phyloP scores from a whole-genome alignment of 2,329 filamentous ascomycete genomes.

The Epicoccum nigrum region DNA sequence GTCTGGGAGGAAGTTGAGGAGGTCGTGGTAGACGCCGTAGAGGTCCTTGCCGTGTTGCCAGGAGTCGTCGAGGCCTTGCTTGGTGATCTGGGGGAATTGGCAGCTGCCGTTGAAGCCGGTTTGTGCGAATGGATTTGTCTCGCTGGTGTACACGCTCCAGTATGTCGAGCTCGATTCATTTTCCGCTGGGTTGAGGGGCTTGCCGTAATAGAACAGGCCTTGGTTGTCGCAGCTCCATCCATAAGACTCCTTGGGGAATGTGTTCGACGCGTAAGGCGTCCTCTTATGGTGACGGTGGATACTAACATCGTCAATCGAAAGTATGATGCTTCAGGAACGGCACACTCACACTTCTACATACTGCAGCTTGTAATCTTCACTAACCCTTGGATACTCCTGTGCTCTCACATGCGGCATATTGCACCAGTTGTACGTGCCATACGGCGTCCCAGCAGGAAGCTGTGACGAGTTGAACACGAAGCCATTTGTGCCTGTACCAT shows the following conservation, averaged over 20 bases:
- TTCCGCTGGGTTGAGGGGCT: slow-evolving; percentile 57
- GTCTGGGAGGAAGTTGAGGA: slow-evolving; percentile 70
- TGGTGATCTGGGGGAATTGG: slow-evolving; percentile 81
- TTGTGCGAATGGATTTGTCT: slow-evolving; percentile 70
- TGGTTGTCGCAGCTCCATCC: slow-evolving; percentile 75
- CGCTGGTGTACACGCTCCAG: slow-evolving; percentile 68
- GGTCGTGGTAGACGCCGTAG: slow-evolving; percentile 74
- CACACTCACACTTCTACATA: slow-evolving; percentile 74
- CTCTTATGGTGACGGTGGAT: slow-evolving; percentile 86
- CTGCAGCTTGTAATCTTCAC: slow-evolving; percentile 65
- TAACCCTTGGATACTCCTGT: slow-evolving; percentile 65
- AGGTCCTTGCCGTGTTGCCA: slow-evolving; percentile 78
- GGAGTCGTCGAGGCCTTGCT: slow-evolving; percentile 73
- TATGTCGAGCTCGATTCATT: slow-evolving; percentile 63
- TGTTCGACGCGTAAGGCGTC: slow-evolving; percentile 78
- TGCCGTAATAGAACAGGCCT: slow-evolving; percentile 72
- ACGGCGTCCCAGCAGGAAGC: slow-evolving; percentile 59
- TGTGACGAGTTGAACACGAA: slow-evolving; percentile 74
- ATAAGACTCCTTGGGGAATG: slow-evolving; percentile 75
- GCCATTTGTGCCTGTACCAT: slow-evolving; percentile 69
- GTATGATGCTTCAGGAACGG: too few species aligned
- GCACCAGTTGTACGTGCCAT: slow-evolving; percentile 78
- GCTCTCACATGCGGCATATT: slow-evolving; percentile 85
- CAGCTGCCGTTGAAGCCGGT: slow-evolving; percentile 75
- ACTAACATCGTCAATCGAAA: slow-evolving; percentile 12